Evolutionary conservation across 108 stramenopile genomes (phyloP), one percentile per base, ranked within the genome.

Genomic region (Stephanodiscus minutulus): DNA sequence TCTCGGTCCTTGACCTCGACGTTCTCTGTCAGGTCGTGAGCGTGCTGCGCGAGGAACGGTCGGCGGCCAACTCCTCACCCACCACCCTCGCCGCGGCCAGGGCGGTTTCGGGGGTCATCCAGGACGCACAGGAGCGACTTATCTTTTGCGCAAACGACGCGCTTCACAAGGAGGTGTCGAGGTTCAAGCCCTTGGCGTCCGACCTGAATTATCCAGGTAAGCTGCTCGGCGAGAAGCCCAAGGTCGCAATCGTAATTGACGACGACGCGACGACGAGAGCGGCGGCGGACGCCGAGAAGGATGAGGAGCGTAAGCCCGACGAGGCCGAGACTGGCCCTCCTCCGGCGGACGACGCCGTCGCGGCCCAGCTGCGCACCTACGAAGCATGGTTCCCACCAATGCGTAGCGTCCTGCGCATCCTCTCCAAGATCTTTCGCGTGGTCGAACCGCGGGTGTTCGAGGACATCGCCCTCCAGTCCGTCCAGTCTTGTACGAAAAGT

Each of bases 341-440:
- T 24, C 28, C 67, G 17, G 18, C 43, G 36, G 62, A 68, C 57
- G 91, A 90, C 65, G 86, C 88, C 5, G 78, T 91, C 2, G 70
- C 89, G 41, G 84, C 83, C 48, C 89, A 91, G 46, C 66, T 91
- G 43, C 82, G 86, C 59, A 83, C 92, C 0, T 96, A 92, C 62
- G 90, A 92, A 63, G 84, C 86, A 5, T 97, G 96, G 96, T 97
- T 91, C 71, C 96, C 94, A 44, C 94, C 96, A 17, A 87, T 97
- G 84, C 84, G 93, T 15, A 88, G 83, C 70, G 93, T 94, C 5
- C 67, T 97, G 62, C 75, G 77, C 25, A 84, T 97, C 67, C 75
- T 97, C 29, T 92, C 92, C 68, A 93, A 96, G 61, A 90, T 97
- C 35, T 97, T 94, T 72, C 88, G 93, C 35, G 94, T 95, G 1